These are phyloP conservation scores for Phytophthora rubi DNA, from an alignment of 352 stramenopile species.

Conservation along the genomic window DNA sequence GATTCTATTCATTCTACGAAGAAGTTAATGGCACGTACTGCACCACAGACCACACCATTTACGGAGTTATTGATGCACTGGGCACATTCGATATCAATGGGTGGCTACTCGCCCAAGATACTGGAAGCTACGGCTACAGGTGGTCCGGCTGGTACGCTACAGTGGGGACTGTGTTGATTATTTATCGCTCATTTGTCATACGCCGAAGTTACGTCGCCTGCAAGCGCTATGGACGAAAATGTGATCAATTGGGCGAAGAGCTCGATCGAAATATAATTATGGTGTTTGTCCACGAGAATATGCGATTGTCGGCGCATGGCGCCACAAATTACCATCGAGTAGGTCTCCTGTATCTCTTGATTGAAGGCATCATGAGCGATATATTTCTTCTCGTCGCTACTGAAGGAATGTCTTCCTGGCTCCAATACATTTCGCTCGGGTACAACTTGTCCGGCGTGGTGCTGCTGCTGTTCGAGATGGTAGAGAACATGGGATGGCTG, in stretches of 20 bases:
- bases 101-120: background rate
- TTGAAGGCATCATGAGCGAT: conserved; percentile 37
- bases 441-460: conserved; percentile 35
- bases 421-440: conserved; percentile 34
- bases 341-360: conserved; percentile 25
- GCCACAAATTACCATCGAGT: conserved; percentile 34
- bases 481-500: conserved; percentile 28
- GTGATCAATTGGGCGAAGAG: conserved; percentile 3
- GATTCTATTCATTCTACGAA: conserved; percentile 1
- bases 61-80: background rate
- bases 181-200: conserved; percentile 12
- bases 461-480: conserved; percentile 34
- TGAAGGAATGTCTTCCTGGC: conserved; percentile 12
- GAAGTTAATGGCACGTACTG: background rate
- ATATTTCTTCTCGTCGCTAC: conserved; percentile 33
- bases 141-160: conserved; percentile 16
- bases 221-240: conserved; percentile 13
- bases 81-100: background rate
- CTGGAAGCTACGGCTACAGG: background rate
- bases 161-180: conserved; percentile 13
- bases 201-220: conserved; percentile 22
- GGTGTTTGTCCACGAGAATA: conserved; percentile 35
- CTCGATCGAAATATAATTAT: conserved; percentile 18
- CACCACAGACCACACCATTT: background rate
- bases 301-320: conserved; percentile 27